phyloP scores from a whole-genome alignment of 2,329 filamentous ascomycete species.

The Fusarium miscanthi region DNA sequence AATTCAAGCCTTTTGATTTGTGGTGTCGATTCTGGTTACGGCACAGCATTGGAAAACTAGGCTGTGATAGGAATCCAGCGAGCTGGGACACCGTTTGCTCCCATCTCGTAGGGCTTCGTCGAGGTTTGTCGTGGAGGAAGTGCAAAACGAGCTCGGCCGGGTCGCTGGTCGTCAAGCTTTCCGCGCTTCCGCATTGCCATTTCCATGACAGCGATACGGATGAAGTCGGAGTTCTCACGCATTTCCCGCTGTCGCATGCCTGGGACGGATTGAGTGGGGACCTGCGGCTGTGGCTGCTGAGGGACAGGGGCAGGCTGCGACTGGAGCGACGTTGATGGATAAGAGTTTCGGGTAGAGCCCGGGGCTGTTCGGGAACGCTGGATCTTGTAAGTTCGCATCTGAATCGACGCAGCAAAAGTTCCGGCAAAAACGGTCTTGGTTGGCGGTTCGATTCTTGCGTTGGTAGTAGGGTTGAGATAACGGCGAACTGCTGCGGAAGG shows the following conservation, averaged over 20 bases:
- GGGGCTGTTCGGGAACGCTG: slow-evolving; percentile 59
- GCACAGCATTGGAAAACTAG: slow-evolving; percentile 33
- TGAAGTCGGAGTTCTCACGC: slow-evolving; percentile 77
- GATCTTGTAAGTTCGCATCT: slow-evolving; percentile 77
- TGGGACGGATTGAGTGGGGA: slow-evolving; percentile 52
- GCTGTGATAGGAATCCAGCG: slow-evolving; percentile 63
- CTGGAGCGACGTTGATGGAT: slow-evolving; percentile 47
- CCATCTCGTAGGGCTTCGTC: slow-evolving; percentile 65
- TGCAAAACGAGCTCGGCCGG: slow-evolving; percentile 75
- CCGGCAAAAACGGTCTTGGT: slow-evolving; percentile 48
- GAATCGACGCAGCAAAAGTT: slow-evolving; percentile 73
- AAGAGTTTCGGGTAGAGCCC: slow-evolving; percentile 47
- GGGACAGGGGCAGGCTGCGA: slow-evolving; percentile 47
- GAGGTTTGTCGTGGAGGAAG: slow-evolving; percentile 71
- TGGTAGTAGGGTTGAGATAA: slow-evolving; percentile 73
- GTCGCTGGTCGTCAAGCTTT: slow-evolving; percentile 73
- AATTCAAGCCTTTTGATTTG: slow-evolving; percentile 12
- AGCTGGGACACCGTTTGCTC: slow-evolving; percentile 67
- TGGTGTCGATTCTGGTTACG: background rate
- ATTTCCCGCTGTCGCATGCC: slow-evolving; percentile 72
- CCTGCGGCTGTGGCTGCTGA: slow-evolving; percentile 48
- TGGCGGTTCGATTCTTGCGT: slow-evolving; percentile 47
- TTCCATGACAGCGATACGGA: slow-evolving; percentile 77
- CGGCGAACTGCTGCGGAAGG: slow-evolving; percentile 74
- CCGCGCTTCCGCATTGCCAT: slow-evolving; percentile 76